These are phyloP conservation scores for Podaxis pistillaris DNA, from an alignment of 768 basidiomycete species.

Conservation along the genomic window DNA sequence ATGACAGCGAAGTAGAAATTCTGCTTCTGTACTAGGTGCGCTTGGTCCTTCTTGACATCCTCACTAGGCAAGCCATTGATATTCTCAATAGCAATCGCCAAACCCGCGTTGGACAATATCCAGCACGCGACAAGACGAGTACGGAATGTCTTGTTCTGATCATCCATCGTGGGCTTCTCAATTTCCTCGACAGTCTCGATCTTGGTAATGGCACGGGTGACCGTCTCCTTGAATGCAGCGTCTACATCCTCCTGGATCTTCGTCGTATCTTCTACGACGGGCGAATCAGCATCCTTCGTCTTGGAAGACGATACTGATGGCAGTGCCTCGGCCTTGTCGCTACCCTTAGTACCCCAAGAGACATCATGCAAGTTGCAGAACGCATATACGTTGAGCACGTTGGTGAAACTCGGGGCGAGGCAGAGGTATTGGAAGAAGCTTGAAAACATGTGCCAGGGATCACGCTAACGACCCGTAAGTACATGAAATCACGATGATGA, in stretches of 20 bases:
- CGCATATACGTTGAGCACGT: conserved; percentile 94
- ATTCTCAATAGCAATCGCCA: conserved; percentile 76
- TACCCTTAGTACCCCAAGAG: conserved; percentile 94
- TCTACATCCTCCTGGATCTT: conserved; percentile 88
- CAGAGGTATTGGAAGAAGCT: conserved; percentile 91
- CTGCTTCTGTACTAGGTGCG: conserved; percentile 39
- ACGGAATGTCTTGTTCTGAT: conserved; percentile 90
- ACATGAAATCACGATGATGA: neutral
- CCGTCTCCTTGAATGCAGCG: conserved; percentile 87
- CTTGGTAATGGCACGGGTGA: conserved; percentile 82
- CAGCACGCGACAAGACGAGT: conserved; percentile 82
- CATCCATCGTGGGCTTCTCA: conserved; percentile 85
- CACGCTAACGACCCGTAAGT: conserved; percentile 49
- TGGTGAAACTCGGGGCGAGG: conserved; percentile 90
- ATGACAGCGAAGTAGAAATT: conserved; percentile 73
- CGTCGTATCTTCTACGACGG: conserved; percentile 84
- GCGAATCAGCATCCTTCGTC: conserved; percentile 66
- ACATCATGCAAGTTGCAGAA: conserved; percentile 97
- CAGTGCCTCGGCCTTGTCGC: conserved; percentile 89
- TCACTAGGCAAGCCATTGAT: conserved; percentile 54
- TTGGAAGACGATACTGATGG: conserved; percentile 89
- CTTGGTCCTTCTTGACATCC: conserved; percentile 38
- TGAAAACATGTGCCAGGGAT: conserved; percentile 98
- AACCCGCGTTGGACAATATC: conserved; percentile 69
- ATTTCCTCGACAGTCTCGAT: conserved; percentile 58